phyloP scores from a whole-genome alignment of 306 rosid species.

The Acacia confusa region DNA sequence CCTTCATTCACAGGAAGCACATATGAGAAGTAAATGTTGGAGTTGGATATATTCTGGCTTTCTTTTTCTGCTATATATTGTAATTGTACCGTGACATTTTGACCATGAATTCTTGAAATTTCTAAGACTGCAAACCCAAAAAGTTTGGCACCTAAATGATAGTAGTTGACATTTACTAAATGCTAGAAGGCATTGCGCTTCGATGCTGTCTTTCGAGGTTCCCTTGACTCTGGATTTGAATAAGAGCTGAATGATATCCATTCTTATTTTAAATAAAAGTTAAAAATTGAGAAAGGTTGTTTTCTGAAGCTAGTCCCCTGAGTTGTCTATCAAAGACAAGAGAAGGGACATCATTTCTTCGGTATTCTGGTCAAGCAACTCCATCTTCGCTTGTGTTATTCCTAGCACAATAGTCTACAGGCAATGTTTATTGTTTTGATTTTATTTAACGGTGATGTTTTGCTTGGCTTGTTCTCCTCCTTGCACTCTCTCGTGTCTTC shows the following conservation, averaged over 20 bases:
- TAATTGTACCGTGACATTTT: conserved; percentile 22
- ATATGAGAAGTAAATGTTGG: conserved; percentile 25
- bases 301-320: no score
- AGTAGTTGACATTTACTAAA: background rate
- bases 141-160: background rate
- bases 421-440: background rate
- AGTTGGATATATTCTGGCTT: conserved; percentile 27
- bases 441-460: background rate
- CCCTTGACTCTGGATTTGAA: background rate
- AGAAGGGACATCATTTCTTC: background rate
- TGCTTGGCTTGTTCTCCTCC: background rate
- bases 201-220: background rate
- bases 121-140: background rate
- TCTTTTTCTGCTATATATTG: background rate
- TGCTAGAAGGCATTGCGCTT: background rate
- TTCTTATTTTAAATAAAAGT: background rate
- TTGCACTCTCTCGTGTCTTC: background rate
- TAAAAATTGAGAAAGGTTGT: background rate
- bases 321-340: background rate
- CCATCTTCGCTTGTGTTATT: background rate
- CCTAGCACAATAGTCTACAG: background rate
- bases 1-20: conserved; percentile 34
- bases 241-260: background rate
- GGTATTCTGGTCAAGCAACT: background rate
- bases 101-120: conserved; percentile 20